phyloP scores from a whole-genome alignment of 768 basidiomycete genomes.

The Pisolithus sp. region DNA sequence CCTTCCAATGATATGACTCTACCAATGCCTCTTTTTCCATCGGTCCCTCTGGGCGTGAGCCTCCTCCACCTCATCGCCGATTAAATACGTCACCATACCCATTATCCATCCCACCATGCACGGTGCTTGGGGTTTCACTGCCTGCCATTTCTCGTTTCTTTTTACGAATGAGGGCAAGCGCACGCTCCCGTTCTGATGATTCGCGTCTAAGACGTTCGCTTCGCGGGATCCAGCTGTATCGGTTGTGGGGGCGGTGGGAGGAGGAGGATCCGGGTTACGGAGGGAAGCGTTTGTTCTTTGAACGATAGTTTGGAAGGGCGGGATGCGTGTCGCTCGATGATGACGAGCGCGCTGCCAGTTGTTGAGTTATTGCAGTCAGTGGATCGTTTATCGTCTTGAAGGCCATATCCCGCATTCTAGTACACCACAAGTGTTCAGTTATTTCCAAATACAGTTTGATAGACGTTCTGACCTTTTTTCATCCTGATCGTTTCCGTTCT shows the following conservation, averaged over 20 bases:
- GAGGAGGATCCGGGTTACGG: slow-evolving; percentile 5
- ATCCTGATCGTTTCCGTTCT: slow-evolving; percentile 25
- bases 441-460: too few species aligned
- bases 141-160: slow-evolving; percentile 60
- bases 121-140: slow-evolving; percentile 66
- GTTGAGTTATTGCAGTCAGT: slow-evolving; percentile 64
- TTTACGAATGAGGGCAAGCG: slow-evolving; percentile 61
- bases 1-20: not conserved
- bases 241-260: slow-evolving; percentile 7
- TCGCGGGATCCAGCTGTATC: slow-evolving; percentile 35
- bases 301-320: slow-evolving; percentile 11
- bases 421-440: not conserved
- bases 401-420: slow-evolving; percentile 56
- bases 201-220: slow-evolving; percentile 64
- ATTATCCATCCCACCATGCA: slow-evolving; percentile 38
- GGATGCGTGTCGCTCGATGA: slow-evolving; percentile 14
- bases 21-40: slow-evolving; percentile 23
- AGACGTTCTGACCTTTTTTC: slow-evolving; percentile 31
- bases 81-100: slow-evolving; percentile 72
- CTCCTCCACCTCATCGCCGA: slow-evolving; percentile 60
- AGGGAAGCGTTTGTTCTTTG: slow-evolving; percentile 10
- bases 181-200: slow-evolving; percentile 68
- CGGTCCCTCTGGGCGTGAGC: slow-evolving; percentile 48
- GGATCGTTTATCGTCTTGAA: slow-evolving; percentile 66
- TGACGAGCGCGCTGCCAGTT: slow-evolving; percentile 43